phyloP scores from a whole-genome alignment of 179 eudicot genomes.

The Silene noctiflora region DNA sequence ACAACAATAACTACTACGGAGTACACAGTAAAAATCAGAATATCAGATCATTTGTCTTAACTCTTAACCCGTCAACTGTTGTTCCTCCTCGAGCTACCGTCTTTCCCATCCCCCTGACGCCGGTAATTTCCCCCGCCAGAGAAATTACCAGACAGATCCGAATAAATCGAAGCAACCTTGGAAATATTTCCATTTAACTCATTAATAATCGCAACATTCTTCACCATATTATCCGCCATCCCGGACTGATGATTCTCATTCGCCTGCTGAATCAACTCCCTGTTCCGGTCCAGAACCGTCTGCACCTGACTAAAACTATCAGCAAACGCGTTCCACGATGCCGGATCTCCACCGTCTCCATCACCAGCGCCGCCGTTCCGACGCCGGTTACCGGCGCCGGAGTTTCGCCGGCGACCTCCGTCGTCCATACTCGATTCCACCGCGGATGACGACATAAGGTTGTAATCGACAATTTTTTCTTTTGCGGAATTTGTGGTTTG shows the following conservation, averaged over 20 bases:
- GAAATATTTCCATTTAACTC: constrained; percentile 73
- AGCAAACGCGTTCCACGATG: constrained; percentile 38
- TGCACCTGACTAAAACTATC: constrained; percentile 66
- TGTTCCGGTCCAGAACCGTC: constrained; percentile 66
- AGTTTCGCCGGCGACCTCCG: constrained; percentile 4
- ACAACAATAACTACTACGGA: not conserved
- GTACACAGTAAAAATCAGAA: not conserved
- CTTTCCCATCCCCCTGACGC: constrained; percentile 17
- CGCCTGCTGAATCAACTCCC: constrained; percentile 66
- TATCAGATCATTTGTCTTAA: too few relatives aligned
- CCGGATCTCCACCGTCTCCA: constrained; percentile 27
- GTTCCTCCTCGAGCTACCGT: constrained; percentile 20
- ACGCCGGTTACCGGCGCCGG: constrained; percentile 20
- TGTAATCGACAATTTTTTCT: too few relatives aligned
- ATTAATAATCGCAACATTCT: constrained; percentile 64
- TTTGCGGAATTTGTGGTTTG: not conserved
- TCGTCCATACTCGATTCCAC: constrained; percentile 32
- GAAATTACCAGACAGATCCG: constrained; percentile 45
- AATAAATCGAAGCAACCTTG: constrained; percentile 64
- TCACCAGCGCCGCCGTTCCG: constrained; percentile 6
- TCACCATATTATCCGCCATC: constrained; percentile 56
- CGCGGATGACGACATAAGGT: constrained; percentile 25
- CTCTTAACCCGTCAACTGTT: not conserved
- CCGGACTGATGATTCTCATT: constrained; percentile 82
- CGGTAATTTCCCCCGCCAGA: constrained; percentile 21